Evolutionary conservation across 805 yeast genomes (phyloP), one percentile per base, ranked within the genome.

Genomic region (Lipomyces japonicus): DNA sequence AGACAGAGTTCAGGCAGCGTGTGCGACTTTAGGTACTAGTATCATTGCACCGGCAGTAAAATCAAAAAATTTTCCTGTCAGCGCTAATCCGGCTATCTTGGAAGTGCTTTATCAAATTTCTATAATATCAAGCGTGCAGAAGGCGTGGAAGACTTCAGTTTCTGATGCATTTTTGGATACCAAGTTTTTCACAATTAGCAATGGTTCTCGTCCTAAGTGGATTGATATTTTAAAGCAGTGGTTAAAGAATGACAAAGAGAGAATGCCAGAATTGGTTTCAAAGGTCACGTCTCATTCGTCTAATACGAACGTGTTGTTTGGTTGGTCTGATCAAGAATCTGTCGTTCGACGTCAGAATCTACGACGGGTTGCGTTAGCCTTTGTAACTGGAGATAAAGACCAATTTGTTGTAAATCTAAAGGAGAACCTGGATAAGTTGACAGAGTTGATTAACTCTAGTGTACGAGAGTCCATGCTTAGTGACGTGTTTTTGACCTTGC

Each of bases 291-390:
- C 77, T 30, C 73, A 74, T 46, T 76, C 82, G 2, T 70, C 80
- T 21, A 69, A 66, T 37, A 73, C 81, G 0, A 75, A 84, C 2
- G 80, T 82, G 19, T 70, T 85, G 3, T 87, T 86, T 67, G 81
- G 77, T 32, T 83, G 90, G 81, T 82, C 80, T 53, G 88, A 84
- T 49, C 77, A 82, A 14, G 93, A 85, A 58, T 72, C 77, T 12
- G 75, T 75, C 32, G 68, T 70, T 23, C 79, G 80, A 55, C 68
- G 74, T 2, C 68, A 71, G 53, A 77, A 80, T 39, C 62, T 90
- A 41, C 76, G 77, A 48, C 75, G 95, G 46, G 72, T 87, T 1
- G 70, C 85, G 0, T 86, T 81, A 56, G 61, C 93, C 43, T 55
- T 86, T 3, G 60, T 85, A 59, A 72, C 85, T 7, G 78, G 81